phyloP scores from a whole-genome alignment of 2,329 filamentous ascomycete species.

The Rhynchosporium graminicola region DNA sequence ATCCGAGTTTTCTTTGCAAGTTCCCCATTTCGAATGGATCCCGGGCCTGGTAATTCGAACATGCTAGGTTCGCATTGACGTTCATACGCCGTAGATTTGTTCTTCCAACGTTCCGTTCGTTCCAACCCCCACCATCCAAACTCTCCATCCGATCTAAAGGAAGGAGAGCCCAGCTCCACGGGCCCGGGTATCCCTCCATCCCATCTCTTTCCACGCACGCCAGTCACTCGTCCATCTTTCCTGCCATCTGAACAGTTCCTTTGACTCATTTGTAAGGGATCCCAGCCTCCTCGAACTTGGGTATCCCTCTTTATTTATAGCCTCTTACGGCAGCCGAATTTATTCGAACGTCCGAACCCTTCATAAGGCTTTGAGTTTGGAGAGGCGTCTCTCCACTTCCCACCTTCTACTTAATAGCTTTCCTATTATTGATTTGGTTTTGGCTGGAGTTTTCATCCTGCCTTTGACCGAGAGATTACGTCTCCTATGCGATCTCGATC shows the following conservation, averaged over 20 bases:
- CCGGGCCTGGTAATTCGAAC: not conserved
- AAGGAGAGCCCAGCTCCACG: not conserved
- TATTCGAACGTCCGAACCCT: not conserved
- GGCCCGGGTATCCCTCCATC: slow-evolving; percentile 7
- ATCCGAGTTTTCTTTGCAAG: not conserved
- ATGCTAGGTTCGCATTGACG: not conserved
- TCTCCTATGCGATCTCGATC: not conserved
- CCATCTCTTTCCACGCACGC: not conserved
- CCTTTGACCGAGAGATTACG: slow-evolving; percentile 10
- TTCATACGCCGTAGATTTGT: not conserved
- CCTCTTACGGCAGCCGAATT: not conserved
- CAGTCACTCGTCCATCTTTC: not conserved
- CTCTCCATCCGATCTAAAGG: not conserved
- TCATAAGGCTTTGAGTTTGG: not conserved
- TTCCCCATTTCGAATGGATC: not conserved
- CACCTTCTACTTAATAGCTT: not conserved
- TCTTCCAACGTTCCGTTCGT: slow-evolving; percentile 6
- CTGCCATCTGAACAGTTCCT: slow-evolving; percentile 9
- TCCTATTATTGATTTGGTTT: not conserved
- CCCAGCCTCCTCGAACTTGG: slow-evolving; percentile 1
- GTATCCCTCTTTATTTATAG: slow-evolving; percentile 8
- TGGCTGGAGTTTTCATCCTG: not conserved
- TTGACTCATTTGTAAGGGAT: not conserved
- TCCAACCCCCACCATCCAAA: slow-evolving; percentile 6
- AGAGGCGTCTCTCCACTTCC: not conserved